Conservation (phyloP, 441 rosid genomes). For the Syzygium syzygioides region DNA sequence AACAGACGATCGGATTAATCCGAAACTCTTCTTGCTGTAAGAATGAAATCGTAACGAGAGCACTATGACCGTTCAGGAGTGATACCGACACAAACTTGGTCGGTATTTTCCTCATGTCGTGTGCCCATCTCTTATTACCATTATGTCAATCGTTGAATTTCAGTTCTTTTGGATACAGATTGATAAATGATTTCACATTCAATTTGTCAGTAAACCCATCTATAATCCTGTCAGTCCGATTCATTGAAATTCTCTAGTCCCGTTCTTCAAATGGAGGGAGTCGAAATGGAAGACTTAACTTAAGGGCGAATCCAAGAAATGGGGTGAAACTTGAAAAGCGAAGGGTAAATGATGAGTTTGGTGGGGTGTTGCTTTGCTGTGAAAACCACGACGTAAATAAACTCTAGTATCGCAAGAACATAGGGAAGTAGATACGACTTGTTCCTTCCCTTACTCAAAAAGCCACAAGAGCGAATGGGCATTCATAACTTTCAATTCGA, state of each 20-base stretch:
- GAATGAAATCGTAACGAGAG: not conserved
- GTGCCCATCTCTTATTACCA: not conserved
- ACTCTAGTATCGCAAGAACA: not conserved
- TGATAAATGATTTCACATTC: too few species aligned
- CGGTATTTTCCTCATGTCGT: not conserved
- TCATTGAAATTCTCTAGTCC: not conserved
- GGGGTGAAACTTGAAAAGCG: not conserved
- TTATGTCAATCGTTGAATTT: too few species aligned
- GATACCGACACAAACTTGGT: not conserved
- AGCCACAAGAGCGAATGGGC: not conserved
- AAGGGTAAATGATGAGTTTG: not conserved
- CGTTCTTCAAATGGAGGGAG: not conserved
- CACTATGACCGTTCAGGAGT: not conserved
- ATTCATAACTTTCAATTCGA: not conserved
- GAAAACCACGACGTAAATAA: not conserved
- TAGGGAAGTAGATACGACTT: not conserved
- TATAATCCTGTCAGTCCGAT: not conserved
- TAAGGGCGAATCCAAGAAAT: not conserved
- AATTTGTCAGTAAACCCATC: not conserved
- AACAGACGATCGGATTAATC: not conserved
- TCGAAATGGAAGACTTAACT: not conserved
- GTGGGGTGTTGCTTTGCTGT: not conserved
- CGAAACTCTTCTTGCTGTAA: not conserved
- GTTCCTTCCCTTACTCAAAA: not conserved
- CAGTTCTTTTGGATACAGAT: too few species aligned